Evolutionary conservation across 1,139 yeast genomes (phyloP).

Genomic region (Hemisphaericaspora xylofermentans): DNA sequence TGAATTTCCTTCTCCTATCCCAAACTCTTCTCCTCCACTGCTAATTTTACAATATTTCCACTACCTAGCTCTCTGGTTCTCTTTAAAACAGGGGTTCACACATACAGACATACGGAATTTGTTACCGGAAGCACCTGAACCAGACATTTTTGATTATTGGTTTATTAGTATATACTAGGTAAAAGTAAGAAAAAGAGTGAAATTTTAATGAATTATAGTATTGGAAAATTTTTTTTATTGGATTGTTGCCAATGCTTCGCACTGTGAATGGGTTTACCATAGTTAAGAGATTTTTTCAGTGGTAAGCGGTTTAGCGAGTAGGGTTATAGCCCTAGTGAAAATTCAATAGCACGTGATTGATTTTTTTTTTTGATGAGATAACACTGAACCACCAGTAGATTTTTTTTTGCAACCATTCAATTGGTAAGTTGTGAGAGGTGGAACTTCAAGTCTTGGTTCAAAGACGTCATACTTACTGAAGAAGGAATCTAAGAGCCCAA

Average conservation of each 20-base stretch:
- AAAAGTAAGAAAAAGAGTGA: constrained; percentile 1
- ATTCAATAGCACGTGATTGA: not conserved
- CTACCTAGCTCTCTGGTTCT: too few relatives aligned
- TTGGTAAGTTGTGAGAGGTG: not conserved
- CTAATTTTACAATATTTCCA: constrained; percentile 1
- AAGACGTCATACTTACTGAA: too few relatives aligned
- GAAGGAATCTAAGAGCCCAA: too few relatives aligned
- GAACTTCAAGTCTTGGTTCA: too few relatives aligned
- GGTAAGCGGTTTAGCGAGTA: too few relatives aligned
- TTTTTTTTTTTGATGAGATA: too few relatives aligned
- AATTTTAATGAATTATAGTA: not conserved
- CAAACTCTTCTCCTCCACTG: too few relatives aligned
- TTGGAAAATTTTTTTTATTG: constrained; percentile 4
- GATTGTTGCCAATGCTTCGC: not conserved
- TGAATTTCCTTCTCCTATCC: too few relatives aligned
- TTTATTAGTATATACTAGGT: constrained; percentile 5
- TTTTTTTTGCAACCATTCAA: not conserved
- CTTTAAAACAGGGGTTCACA: constrained; percentile 26
- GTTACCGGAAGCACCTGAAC: constrained; percentile 98
- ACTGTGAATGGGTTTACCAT: too few relatives aligned
- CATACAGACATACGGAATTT: constrained; percentile 99
- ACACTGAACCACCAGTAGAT: too few relatives aligned
- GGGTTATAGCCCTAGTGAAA: not conserved
- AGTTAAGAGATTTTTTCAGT: too few relatives aligned
- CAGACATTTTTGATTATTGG: constrained; percentile 54